A percentile compares a stretch with the other conserved stretches of the same genome.
Conservation (phyloP, 345 rosid genomes). For the Moringa oleifera region DNA sequence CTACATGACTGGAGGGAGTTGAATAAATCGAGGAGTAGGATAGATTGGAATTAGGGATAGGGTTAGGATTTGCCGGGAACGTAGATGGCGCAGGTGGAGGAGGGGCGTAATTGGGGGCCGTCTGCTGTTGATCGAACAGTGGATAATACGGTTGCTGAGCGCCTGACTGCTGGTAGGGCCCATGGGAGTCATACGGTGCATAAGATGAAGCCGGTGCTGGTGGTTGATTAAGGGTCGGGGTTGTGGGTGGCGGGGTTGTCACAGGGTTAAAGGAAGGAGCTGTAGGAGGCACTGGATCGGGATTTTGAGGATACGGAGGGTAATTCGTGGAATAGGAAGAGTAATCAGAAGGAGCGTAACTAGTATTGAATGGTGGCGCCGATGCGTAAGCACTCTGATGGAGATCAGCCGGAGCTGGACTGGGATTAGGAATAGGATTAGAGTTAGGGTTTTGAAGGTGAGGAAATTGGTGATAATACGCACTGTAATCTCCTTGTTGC, state of each 20-base stretch:
- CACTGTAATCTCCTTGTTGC: constrained; percentile 80
- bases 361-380: constrained; percentile 65
- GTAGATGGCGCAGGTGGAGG: constrained; percentile 22
- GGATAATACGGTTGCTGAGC: constrained; percentile 45
- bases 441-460: constrained; percentile 46
- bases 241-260: constrained; percentile 24
- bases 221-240: constrained; percentile 27
- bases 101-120: constrained; percentile 36
- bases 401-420: constrained; percentile 34
- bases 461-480: constrained; percentile 50
- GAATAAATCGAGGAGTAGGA: constrained; percentile 43
- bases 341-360: constrained; percentile 51
- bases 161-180: constrained; percentile 47
- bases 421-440: constrained; percentile 27
- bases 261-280: constrained; percentile 52
- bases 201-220: constrained; percentile 39
- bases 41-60: constrained; percentile 22
- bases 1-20: constrained; percentile 30
- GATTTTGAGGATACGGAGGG: constrained; percentile 45
- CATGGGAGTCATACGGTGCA: constrained; percentile 59
- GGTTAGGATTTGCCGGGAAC: constrained; percentile 27
- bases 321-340: constrained; percentile 43
- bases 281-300: constrained; percentile 60
- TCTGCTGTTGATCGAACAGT: constrained; percentile 61
- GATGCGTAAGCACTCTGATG: constrained; percentile 59